Evolutionary conservation across 1,284 basidiomycete species (phyloP).

Genomic region (Fomitopsis pinicola): DNA sequence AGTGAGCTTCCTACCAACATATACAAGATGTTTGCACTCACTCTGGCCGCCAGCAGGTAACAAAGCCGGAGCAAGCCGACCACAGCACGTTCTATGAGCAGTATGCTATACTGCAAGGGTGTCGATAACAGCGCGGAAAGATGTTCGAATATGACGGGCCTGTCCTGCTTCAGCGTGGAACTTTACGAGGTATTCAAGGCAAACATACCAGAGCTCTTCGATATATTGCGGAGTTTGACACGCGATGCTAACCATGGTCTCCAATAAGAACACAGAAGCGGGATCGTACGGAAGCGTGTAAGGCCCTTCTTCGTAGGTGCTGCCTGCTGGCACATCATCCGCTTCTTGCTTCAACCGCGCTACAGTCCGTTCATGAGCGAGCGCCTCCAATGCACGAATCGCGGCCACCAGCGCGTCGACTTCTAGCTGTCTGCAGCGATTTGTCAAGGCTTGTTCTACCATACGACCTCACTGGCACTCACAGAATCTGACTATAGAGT

Average conservation of each 20-base stretch:
- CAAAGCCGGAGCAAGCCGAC: constrained; percentile 85
- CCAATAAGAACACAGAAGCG: constrained; percentile 88
- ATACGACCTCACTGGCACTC: constrained; percentile 30
- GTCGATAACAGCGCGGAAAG: constrained; percentile 77
- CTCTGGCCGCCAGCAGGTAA: constrained; percentile 74
- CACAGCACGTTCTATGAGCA: constrained; percentile 94
- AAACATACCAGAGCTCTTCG: constrained; percentile 78
- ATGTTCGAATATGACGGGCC: constrained; percentile 92
- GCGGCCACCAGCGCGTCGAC: constrained; percentile 79
- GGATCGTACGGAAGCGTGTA: constrained; percentile 86
- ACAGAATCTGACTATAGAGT: constrained; percentile 91
- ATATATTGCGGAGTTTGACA: constrained; percentile 75
- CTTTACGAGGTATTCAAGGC: neutral
- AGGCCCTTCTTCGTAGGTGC: constrained; percentile 33
- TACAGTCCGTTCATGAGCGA: constrained; percentile 84
- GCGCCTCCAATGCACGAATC: constrained; percentile 81
- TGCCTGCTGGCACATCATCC: constrained; percentile 41
- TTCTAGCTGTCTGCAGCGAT: constrained; percentile 58
- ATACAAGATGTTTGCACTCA: constrained; percentile 27
- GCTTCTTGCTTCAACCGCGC: constrained; percentile 66
- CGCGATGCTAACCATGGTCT: constrained; percentile 89
- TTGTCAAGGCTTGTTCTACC: neutral
- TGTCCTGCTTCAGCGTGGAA: constrained; percentile 26
- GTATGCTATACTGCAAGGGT: constrained; percentile 79
- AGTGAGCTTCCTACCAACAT: neutral